These are phyloP conservation scores for Colletotrichum siamense DNA, from an alignment of 2,329 filamentous ascomycete species.

Conservation along the genomic window DNA sequence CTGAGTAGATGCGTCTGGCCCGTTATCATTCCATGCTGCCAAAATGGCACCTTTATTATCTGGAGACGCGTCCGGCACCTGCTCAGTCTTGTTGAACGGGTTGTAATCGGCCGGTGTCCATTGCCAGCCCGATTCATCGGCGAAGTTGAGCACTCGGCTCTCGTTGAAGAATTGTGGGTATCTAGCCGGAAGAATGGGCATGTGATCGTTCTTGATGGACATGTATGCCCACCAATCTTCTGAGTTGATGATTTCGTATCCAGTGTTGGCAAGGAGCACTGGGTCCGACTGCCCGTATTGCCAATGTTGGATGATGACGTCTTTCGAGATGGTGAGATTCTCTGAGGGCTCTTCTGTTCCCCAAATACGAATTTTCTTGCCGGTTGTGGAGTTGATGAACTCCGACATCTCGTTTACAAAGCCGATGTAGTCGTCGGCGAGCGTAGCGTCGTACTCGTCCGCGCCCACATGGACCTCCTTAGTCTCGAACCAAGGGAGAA, in stretches of 20 bases:
- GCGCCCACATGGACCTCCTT: constrained; percentile 61
- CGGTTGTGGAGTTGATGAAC: constrained; percentile 40
- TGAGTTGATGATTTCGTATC: constrained; percentile 49
- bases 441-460: constrained; percentile 52
- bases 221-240: constrained; percentile 61
- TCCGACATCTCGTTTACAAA: constrained; percentile 57
- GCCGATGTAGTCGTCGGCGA: constrained; percentile 52
- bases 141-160: constrained; percentile 50
- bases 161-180: constrained; percentile 53
- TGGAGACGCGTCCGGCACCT: constrained; percentile 34
- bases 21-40: constrained; percentile 55
- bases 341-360: constrained; percentile 50
- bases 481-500: constrained; percentile 59
- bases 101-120: constrained; percentile 52
- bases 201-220: constrained; percentile 58
- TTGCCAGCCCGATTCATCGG: constrained; percentile 42
- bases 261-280: constrained; percentile 37
- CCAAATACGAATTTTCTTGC: constrained; percentile 56
- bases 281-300: constrained; percentile 44
- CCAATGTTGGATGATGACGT: constrained; percentile 52
- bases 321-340: constrained; percentile 39
- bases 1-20: constrained; percentile 51
- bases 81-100: constrained; percentile 43
- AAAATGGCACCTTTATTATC: constrained; percentile 41
- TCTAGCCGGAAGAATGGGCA: constrained; percentile 47